Evolutionary conservation across 768 basidiomycete species (phyloP).

Genomic region (Albatrellus ellisii): DNA sequence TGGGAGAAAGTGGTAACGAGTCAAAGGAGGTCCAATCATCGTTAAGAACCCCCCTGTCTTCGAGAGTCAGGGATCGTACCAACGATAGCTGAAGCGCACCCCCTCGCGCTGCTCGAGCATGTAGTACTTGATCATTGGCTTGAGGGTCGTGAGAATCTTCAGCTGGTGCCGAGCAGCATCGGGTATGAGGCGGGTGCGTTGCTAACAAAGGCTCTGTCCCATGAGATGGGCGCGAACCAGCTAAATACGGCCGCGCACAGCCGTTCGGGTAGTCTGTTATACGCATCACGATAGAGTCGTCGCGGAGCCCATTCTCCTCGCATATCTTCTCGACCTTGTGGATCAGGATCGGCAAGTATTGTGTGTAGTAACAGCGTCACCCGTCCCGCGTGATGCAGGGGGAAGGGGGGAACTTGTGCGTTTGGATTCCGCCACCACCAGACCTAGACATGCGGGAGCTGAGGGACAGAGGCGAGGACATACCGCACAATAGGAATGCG

Average conservation of each 20-base stretch:
- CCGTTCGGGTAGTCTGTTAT: slow-evolving; percentile 98
- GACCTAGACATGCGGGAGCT: slow-evolving; percentile 23
- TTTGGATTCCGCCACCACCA: slow-evolving; percentile 74
- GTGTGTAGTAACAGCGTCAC: slow-evolving; percentile 4
- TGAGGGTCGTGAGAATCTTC: slow-evolving; percentile 79
- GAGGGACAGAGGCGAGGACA: no score
- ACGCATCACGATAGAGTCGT: slow-evolving; percentile 95
- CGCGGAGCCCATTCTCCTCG: slow-evolving; percentile 83
- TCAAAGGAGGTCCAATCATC: no score
- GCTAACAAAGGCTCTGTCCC: slow-evolving; percentile 94
- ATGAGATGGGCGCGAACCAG: slow-evolving; percentile 40
- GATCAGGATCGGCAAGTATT: slow-evolving; percentile 88
- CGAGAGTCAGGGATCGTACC: no score
- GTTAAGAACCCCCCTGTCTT: no score
- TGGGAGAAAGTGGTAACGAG: no score
- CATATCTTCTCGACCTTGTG: slow-evolving; percentile 93
- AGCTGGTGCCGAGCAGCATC: slow-evolving; percentile 92
- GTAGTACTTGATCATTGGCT: slow-evolving; percentile 90
- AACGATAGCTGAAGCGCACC: slow-evolving; percentile 91
- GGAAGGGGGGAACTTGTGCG: slow-evolving; percentile 35
- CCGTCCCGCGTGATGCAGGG: no score
- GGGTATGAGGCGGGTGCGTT: slow-evolving; percentile 87
- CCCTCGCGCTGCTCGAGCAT: slow-evolving; percentile 76
- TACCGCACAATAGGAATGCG: slow-evolving; percentile 87
- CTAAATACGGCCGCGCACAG: slow-evolving; percentile 87